These are phyloP conservation scores for Penicillium fuscoglaucum DNA, from an alignment of 2,329 filamentous ascomycete species.

Conservation along the genomic window DNA sequence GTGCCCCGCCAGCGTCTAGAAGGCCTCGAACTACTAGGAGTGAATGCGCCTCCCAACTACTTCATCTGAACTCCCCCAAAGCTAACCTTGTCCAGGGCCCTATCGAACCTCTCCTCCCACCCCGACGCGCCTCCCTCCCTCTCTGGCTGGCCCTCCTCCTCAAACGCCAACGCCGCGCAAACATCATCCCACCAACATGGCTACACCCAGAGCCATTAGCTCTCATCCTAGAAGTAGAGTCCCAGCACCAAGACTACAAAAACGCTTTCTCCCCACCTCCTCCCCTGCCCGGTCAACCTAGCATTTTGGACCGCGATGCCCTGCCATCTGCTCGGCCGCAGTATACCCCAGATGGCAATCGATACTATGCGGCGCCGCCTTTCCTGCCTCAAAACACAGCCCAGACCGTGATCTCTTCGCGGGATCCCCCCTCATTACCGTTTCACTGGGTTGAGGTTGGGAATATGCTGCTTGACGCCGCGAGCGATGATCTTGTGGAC, in stretches of 20 bases:
- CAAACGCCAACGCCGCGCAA: constrained; percentile 89
- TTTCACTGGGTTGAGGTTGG: constrained; percentile 95
- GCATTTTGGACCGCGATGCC: constrained; percentile 26
- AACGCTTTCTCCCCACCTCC: constrained; percentile 77
- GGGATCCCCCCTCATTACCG: constrained; percentile 57
- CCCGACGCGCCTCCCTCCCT: constrained; percentile 74
- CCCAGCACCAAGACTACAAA: constrained; percentile 60
- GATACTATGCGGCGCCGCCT: constrained; percentile 61
- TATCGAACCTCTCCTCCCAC: constrained; percentile 74
- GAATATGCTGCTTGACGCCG: constrained; percentile 81
- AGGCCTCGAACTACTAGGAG: constrained; percentile 77
- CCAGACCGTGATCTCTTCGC: constrained; percentile 56
- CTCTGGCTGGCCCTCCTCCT: constrained; percentile 94
- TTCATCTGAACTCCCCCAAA: background rate
- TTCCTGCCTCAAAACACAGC: constrained; percentile 77
- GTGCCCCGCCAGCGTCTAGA: constrained; percentile 89
- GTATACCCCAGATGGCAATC: constrained; percentile 42
- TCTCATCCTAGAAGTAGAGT: constrained; percentile 79
- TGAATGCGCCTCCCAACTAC: constrained; percentile 47
- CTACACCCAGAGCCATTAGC: constrained; percentile 73
- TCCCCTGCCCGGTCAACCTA: constrained; percentile 56
- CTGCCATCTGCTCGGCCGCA: constrained; percentile 29
- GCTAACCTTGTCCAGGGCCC: constrained; percentile 61
- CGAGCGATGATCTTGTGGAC: constrained; percentile 75
- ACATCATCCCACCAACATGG: constrained; percentile 90